Evolutionary conservation across 2,329 filamentous ascomycete genomes (phyloP).

Genomic region (Pestalotiopsis sp.): DNA sequence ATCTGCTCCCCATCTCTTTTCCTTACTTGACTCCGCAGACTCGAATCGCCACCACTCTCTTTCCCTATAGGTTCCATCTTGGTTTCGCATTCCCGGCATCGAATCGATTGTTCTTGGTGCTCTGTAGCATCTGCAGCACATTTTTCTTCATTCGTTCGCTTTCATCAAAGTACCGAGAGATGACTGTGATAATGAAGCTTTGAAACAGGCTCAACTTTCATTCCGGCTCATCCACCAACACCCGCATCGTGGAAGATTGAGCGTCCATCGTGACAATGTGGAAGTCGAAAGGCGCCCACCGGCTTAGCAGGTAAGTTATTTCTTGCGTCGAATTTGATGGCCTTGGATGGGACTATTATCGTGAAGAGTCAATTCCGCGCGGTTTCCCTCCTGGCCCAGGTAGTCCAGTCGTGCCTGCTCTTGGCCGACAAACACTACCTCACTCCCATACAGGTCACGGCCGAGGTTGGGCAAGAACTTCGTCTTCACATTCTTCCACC

Average conservation of each 20-base stretch:
- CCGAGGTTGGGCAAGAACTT: too few species aligned
- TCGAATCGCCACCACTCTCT: too few species aligned
- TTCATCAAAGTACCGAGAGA: too few species aligned
- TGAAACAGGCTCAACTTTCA: too few species aligned
- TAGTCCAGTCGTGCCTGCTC: background rate
- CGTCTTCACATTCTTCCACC: too few species aligned
- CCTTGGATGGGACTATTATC: background rate
- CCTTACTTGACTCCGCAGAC: too few species aligned
- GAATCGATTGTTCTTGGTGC: background rate
- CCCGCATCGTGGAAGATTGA: background rate
- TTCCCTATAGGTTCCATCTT: too few species aligned
- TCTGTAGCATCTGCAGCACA: background rate
- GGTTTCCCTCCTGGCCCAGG: too few species aligned
- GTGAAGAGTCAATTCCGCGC: too few species aligned
- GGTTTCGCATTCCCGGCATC: background rate
- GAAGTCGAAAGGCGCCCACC: conserved; percentile 10
- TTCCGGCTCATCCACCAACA: background rate
- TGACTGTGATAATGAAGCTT: too few species aligned
- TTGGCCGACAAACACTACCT: background rate
- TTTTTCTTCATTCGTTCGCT: background rate
- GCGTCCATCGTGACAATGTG: conserved; percentile 4
- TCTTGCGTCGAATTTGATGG: background rate
- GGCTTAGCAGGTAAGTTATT: conserved; percentile 11
- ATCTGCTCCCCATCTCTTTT: too few species aligned
- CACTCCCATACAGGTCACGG: background rate